phyloP scores from a whole-genome alignment of 305 asterid species.

The Fraxinus floribunda region DNA sequence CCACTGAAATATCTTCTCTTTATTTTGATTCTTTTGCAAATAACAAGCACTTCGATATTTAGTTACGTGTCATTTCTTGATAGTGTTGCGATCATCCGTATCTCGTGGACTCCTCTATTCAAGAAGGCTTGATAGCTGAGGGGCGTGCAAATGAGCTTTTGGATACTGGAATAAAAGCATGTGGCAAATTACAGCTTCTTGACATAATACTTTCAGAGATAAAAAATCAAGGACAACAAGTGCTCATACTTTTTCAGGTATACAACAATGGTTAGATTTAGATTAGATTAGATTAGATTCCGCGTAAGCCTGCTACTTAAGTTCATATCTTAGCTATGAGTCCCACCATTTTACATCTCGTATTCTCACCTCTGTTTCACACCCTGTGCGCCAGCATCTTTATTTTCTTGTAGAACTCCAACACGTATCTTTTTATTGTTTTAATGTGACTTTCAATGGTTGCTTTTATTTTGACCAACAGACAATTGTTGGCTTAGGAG shows the following conservation, averaged over 20 bases:
- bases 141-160: conserved; percentile 43
- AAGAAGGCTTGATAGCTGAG: conserved; percentile 41
- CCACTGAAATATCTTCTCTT: not conserved
- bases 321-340: conserved; percentile 14
- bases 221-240: conserved; percentile 53
- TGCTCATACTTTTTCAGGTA: conserved; percentile 85
- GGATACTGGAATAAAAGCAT: conserved; percentile 71
- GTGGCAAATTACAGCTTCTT: conserved; percentile 85
- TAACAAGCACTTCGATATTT: conserved; percentile 23
- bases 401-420: conserved; percentile 7
- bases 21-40: conserved; percentile 16
- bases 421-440: conserved; percentile 12
- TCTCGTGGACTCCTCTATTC: conserved; percentile 54
- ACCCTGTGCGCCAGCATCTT: conserved; percentile 4
- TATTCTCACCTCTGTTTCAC: not conserved
- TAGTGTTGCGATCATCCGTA: conserved; percentile 95
- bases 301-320: conserved; percentile 10
- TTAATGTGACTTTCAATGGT: conserved; percentile 17
- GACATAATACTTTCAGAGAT: conserved; percentile 70
- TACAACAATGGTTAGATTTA: conserved; percentile 7
- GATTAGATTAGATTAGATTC: not conserved
- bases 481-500: conserved; percentile 46
- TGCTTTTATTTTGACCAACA: conserved; percentile 36
- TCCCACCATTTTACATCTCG: not conserved
- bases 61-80: conserved; percentile 28